Evolutionary conservation across 179 eudicot genomes (phyloP), one percentile per base, ranked within the genome.

Genomic region (Amaranthus tricolor): DNA sequence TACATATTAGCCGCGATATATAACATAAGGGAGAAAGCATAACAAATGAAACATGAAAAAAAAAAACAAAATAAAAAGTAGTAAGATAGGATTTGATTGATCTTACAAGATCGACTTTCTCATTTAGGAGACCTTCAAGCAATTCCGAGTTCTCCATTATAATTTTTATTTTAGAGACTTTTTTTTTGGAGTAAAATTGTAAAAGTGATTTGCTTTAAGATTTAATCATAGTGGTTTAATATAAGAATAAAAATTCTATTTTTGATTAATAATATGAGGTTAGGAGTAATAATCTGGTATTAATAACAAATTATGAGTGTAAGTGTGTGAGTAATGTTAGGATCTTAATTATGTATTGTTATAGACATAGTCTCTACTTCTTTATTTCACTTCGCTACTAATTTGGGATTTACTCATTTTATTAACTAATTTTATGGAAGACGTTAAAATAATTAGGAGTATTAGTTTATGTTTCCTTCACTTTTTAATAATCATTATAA

Each of bases 61-160:
- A 21, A 20, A 5, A 19, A 58, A 58, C 24, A 58, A 58, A 58
- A 15, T 17, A 40, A 44, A 44, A 1, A 1, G 11, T 13, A 45
- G 44, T 24, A 17, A 20, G 44, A 2, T 16, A 31, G 45, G 6
- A 56, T 7, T 14, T 17, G 5, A 12, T 31, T 5, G 55, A 45
- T 56, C 88, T 62, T 85, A 88, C 96, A 40, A 90, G 92, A 76
- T 90, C 92, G 57, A 88, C 79, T 45, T 74, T 79, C 70, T 90
- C 96, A 5, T 83, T 84, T 82, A 77, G 83, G 80, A 90, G 79
- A 43, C 77, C 86, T 57, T 86, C 82, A 83, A 80, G 40, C 1
- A 31, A 31, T 31, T 31, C 40, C 40, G 40, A 31, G 45, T 81
- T 76, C 54, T 76, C 21, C 80, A 52, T 66, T 60, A 72, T 51